Base-by-base conservation (phyloP, 2,329 filamentous ascomycete species). In the Trichoderma asperellum region DNA sequence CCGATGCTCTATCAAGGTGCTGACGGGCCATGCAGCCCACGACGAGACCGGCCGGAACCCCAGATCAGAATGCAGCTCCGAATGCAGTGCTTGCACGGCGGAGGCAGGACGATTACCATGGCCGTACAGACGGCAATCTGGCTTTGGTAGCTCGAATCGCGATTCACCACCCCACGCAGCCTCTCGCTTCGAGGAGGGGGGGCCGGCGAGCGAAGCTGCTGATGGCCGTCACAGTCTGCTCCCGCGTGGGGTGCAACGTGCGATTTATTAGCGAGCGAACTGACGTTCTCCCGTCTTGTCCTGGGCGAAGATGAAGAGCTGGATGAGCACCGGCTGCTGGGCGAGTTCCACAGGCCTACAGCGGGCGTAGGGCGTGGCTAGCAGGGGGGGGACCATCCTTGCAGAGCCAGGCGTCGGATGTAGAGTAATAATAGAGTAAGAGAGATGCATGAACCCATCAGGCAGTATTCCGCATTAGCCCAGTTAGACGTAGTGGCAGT, bases 281-380 rank as follows among this genome's bases (percentile, higher is more conserved):
- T 53, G 62, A 14, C 24, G 35, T 16, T 61, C 58, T 40, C 35
- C 37, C 27, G 12, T 29, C 8, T 49, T 27, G 35, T 16, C 24
- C 56, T 32, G 11, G 24, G 32, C 8, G n/a, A 16, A 40, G 47
- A 32, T 49, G 40, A 57, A 49, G 18, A 57, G 62, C 62, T 65
- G 62, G 18, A 43, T 43, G 43, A 12, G 34, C 40, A 56, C 49
- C 35, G 24, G 29, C 49, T 21, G 61, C 32, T 29, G 16, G 18
- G 40, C n/a, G n/a, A 43, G 40, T n/a, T 43, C 40, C 18, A 43
- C 40, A 7, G 40, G 49, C 47, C 56, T 18, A 59, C 56, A 32
- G 40, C 57, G 56, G 65, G 55, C 56, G 65, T 68, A 68, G 65
- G 55, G 63, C 63, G 63, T 66, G n/a, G 55, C 63, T 66, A 66